These are phyloP conservation scores for Fagopyrum esculentum DNA, from an alignment of 148 eudicot genomes.

Conservation along the genomic window DNA sequence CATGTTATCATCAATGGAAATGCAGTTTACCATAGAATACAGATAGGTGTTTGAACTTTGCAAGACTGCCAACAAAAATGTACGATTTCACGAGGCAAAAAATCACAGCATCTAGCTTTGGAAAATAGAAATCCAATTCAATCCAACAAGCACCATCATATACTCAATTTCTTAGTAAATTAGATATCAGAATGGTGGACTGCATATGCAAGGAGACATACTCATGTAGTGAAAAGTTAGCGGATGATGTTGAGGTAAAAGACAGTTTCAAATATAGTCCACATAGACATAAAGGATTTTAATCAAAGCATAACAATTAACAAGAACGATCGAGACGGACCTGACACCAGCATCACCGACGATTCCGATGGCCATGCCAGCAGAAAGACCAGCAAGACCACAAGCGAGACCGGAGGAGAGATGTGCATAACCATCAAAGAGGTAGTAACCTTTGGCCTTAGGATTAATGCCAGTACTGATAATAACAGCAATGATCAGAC, in stretches of 20 bases:
- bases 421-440: slow-evolving; percentile 20
- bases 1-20: background rate
- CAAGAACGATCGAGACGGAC: slow-evolving; percentile 7
- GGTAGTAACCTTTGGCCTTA: slow-evolving; percentile 16
- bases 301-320: background rate
- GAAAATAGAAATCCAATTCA: background rate
- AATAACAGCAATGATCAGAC: slow-evolving; percentile 20
- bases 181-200: background rate
- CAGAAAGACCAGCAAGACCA: slow-evolving; percentile 19
- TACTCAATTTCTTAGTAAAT: background rate
- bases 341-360: slow-evolving; percentile 23
- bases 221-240: background rate
- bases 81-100: background rate
- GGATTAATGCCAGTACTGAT: slow-evolving; percentile 22
- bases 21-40: background rate
- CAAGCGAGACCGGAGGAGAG: slow-evolving; percentile 21
- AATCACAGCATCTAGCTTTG: background rate
- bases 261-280: background rate
- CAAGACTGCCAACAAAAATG: background rate
- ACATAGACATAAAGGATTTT: background rate
- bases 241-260: background rate
- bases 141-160: background rate
- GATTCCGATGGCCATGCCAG: slow-evolving; percentile 22
- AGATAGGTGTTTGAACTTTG: background rate
- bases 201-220: background rate